These are phyloP conservation scores for Hygrocybe coccinea DNA, from an alignment of 768 basidiomycete species.

Conservation along the genomic window DNA sequence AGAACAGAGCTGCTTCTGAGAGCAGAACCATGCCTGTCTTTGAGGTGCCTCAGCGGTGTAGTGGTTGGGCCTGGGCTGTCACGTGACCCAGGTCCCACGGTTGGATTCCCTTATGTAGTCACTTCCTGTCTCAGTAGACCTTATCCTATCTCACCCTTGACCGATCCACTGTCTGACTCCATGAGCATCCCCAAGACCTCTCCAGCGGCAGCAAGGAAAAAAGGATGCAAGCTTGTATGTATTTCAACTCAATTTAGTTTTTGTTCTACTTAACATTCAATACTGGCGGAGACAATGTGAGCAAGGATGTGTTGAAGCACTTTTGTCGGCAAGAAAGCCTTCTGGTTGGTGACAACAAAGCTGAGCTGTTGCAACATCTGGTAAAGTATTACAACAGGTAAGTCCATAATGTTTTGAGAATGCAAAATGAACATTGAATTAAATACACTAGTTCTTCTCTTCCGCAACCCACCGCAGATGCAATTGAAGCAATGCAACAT, in stretches of 20 bases:
- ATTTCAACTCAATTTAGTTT: background rate
- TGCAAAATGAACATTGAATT: background rate
- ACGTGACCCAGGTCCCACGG: no score
- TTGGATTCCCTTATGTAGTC: no score
- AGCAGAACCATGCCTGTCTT: no score
- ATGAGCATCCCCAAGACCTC: no score
- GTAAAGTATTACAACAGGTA: background rate
- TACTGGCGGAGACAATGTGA: background rate
- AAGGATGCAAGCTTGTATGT: background rate
- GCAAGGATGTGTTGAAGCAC: background rate
- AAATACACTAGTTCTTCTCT: background rate
- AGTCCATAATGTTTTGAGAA: background rate
- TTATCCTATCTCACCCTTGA: no score
- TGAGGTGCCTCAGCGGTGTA: no score
- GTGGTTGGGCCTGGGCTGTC: no score
- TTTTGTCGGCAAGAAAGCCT: background rate
- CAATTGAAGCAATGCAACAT: no score
- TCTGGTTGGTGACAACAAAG: background rate
- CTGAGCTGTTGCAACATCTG: background rate
- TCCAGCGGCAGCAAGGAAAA: background rate
- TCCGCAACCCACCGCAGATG: background rate
- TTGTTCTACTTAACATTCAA: background rate
- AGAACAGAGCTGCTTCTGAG: no score
- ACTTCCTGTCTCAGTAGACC: no score
- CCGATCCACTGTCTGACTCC: no score